Evolutionary conservation across 179 eudicot genomes (phyloP).

Genomic region (Pouteria campechiana): DNA sequence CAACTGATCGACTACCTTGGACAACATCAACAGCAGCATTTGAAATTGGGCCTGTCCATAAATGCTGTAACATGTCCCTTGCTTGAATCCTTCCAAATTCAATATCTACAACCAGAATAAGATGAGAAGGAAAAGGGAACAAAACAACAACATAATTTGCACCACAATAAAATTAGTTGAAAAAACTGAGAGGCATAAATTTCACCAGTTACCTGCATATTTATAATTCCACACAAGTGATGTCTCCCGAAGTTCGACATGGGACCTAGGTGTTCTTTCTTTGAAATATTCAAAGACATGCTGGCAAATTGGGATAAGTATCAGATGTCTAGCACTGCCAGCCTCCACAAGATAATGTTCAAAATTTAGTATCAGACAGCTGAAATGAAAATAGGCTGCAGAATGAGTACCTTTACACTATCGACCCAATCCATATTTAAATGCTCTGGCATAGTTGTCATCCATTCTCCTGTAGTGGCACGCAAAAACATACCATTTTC

Average conservation of each 20-base stretch:
- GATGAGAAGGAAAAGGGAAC: not conserved
- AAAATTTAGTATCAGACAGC: not conserved
- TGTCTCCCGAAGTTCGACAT: slow-evolving; percentile 77
- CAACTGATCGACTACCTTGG: slow-evolving; percentile 89
- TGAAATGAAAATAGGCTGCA: not conserved
- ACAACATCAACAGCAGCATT: slow-evolving; percentile 92
- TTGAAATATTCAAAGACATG: slow-evolving; percentile 90
- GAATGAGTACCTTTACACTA: slow-evolving; percentile 55
- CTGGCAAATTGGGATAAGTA: slow-evolving; percentile 24
- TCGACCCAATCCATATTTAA: slow-evolving; percentile 79
- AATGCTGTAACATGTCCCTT: slow-evolving; percentile 86
- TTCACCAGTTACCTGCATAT: slow-evolving; percentile 45
- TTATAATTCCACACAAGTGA: slow-evolving; percentile 93
- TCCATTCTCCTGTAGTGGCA: slow-evolving; percentile 67
- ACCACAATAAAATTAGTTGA: not conserved
- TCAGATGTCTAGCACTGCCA: slow-evolving; percentile 1
- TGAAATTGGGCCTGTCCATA: slow-evolving; percentile 93
- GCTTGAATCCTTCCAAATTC: slow-evolving; percentile 94
- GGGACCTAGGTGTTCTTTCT: slow-evolving; percentile 88
- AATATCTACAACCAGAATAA: slow-evolving; percentile 32
- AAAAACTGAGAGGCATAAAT: not conserved
- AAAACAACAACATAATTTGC: not conserved
- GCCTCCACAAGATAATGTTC: not conserved
- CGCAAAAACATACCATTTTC: slow-evolving; percentile 96
- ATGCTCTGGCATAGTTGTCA: slow-evolving; percentile 92